These are phyloP conservation scores for Mycena maculata DNA, from an alignment of 768 basidiomycete genomes.

Conservation along the genomic window DNA sequence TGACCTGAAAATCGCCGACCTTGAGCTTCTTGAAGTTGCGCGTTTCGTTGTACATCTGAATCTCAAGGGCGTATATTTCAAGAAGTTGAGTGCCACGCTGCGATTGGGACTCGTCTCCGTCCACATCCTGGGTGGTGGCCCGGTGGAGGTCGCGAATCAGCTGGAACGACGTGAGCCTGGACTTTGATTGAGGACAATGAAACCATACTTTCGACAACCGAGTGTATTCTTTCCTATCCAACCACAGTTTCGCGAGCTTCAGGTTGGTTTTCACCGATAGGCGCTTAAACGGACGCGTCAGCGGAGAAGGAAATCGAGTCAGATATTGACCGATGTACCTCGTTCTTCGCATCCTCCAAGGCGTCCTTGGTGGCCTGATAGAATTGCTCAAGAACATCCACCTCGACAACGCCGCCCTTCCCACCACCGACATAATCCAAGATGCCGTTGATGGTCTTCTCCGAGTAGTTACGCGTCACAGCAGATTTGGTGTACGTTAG, in stretches of 20 bases:
- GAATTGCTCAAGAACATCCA: slow-evolving; percentile 92
- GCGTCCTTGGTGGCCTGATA: slow-evolving; percentile 94
- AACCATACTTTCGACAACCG: slow-evolving; percentile 79
- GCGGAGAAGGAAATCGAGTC: not conserved
- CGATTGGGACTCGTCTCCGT: slow-evolving; percentile 81
- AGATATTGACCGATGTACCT: slow-evolving; percentile 61
- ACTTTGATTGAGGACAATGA: slow-evolving; percentile 5
- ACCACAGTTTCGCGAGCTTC: slow-evolving; percentile 97
- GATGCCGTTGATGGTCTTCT: slow-evolving; percentile 98
- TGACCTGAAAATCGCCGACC: slow-evolving; percentile 51
- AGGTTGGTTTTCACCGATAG: slow-evolving; percentile 95
- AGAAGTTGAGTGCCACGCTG: slow-evolving; percentile 94
- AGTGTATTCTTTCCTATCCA: slow-evolving; percentile 91
- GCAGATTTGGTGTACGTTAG: slow-evolving; percentile 95
- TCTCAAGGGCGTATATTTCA: slow-evolving; percentile 98
- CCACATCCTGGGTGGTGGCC: slow-evolving; percentile 68
- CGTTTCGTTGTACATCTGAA: slow-evolving; percentile 99
- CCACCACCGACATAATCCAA: slow-evolving; percentile 97
- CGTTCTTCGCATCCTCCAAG: slow-evolving; percentile 94
- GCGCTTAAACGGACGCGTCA: slow-evolving; percentile 62
- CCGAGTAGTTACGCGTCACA: slow-evolving; percentile 95
- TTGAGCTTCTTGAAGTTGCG: slow-evolving; percentile 97
- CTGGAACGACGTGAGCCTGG: slow-evolving; percentile 50
- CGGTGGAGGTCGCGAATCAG: slow-evolving; percentile 81
- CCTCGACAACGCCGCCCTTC: slow-evolving; percentile 80